Evolutionary conservation across 345 rosid genomes (phyloP).

Genomic region (Hypericum perforatum): DNA sequence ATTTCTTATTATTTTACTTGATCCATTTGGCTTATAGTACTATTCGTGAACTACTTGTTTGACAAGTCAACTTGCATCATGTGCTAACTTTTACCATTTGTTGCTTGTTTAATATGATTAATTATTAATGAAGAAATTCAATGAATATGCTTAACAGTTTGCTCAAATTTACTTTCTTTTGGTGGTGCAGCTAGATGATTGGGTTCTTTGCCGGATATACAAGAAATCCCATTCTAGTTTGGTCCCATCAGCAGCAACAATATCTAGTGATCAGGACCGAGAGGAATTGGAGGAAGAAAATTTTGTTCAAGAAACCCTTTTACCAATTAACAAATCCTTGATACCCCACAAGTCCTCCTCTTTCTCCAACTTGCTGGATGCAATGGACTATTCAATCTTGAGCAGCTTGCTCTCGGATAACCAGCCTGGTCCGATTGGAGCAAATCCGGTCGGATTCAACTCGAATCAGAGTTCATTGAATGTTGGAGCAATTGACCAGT

Average conservation of each 20-base stretch:
- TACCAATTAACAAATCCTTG: slow-evolving; percentile 25
- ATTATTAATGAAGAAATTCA: too few relatives aligned
- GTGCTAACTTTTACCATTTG: too few relatives aligned
- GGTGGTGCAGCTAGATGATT: slow-evolving; percentile 72
- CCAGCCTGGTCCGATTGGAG: slow-evolving; percentile 22
- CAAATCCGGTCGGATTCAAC: slow-evolving; percentile 29
- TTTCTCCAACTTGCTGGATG: slow-evolving; percentile 66
- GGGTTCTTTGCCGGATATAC: slow-evolving; percentile 99
- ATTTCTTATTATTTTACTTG: too few relatives aligned
- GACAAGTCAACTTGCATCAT: too few relatives aligned
- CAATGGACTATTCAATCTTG: slow-evolving; percentile 56
- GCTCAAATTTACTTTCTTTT: background rate
- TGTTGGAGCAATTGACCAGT: slow-evolving; percentile 14
- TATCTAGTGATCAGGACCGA: slow-evolving; percentile 47
- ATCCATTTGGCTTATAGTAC: too few relatives aligned
- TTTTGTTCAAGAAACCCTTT: slow-evolving; percentile 22
- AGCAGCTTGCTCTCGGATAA: slow-evolving; percentile 49
- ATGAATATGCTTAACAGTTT: too few relatives aligned
- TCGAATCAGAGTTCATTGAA: slow-evolving; percentile 12
- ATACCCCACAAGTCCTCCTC: slow-evolving; percentile 62
- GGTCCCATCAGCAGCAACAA: slow-evolving; percentile 15
- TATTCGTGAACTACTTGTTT: too few relatives aligned
- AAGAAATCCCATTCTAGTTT: slow-evolving; percentile 42
- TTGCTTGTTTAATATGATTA: too few relatives aligned
- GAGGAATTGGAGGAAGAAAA: slow-evolving; percentile 50